Percentiles rank a stretch among this genome's conserved stretches.
Evolutionary conservation across 1,284 basidiomycete species (phyloP).

Genomic region (Marasmius oreades): DNA sequence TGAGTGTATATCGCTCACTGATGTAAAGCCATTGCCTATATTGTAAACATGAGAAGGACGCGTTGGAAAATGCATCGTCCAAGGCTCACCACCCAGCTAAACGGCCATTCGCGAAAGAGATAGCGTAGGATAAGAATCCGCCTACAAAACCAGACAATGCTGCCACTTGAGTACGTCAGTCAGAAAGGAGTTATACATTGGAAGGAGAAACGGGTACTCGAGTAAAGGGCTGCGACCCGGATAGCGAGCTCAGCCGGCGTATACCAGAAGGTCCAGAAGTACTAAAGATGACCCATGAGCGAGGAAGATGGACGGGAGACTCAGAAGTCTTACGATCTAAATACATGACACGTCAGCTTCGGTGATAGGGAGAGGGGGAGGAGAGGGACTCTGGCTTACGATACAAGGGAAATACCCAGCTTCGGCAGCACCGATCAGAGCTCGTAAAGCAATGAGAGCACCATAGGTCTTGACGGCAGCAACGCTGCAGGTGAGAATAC

Average conservation of each 20-base stretch:
- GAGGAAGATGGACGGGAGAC: too few species aligned
- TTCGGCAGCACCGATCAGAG: constrained; percentile 16
- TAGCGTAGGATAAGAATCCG: constrained; percentile 20
- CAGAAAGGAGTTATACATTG: not conserved
- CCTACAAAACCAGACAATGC: constrained; percentile 16
- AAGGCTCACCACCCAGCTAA: constrained; percentile 12
- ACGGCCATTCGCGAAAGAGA: constrained; percentile 18
- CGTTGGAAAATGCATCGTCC: too few species aligned
- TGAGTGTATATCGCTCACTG: not conserved
- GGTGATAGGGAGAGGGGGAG: not conserved
- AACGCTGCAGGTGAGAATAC: constrained; percentile 16
- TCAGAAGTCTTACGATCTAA: too few species aligned
- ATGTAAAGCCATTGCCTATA: constrained; percentile 20
- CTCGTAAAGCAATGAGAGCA: constrained; percentile 15
- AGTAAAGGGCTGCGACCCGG: constrained; percentile 19
- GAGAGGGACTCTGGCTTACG: not conserved
- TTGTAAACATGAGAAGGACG: not conserved
- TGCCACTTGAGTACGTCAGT: not conserved
- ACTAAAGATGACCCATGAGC: not conserved
- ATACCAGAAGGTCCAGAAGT: constrained; percentile 21
- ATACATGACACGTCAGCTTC: too few species aligned
- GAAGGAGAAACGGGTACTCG: constrained; percentile 5
- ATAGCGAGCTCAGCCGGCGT: constrained; percentile 18
- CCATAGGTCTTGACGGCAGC: constrained; percentile 16
- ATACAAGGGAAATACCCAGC: constrained; percentile 21